These are phyloP conservation scores for Myxozyma kluyveri DNA, from an alignment of 805 yeast genomes.

Conservation along the genomic window DNA sequence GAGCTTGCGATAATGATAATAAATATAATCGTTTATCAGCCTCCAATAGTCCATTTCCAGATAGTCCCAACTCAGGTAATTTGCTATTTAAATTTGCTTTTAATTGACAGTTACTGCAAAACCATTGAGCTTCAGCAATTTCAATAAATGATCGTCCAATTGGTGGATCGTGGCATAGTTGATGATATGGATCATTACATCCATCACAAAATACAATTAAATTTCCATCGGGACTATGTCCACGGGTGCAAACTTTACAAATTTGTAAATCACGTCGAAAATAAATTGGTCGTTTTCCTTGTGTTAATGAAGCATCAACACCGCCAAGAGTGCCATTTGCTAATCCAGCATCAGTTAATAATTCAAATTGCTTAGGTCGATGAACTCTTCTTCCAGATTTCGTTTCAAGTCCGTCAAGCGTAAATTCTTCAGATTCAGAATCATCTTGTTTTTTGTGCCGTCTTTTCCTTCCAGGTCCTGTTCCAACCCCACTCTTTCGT, in stretches of 20 bases:
- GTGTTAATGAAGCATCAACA: background rate
- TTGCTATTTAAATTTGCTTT: constrained; percentile 35
- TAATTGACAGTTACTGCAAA: constrained; percentile 41
- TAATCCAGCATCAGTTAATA: constrained; percentile 11
- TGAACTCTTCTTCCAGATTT: constrained; percentile 30
- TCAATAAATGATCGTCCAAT: constrained; percentile 42
- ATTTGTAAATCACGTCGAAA: constrained; percentile 30
- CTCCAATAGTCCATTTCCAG: constrained; percentile 37
- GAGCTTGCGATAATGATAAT: constrained; percentile 40
- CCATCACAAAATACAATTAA: constrained; percentile 43
- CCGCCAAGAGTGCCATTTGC: background rate
- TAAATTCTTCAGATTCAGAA: constrained; percentile 25
- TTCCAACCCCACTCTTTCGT: background rate
- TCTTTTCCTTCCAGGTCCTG: background rate
- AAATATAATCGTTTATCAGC: constrained; percentile 41
- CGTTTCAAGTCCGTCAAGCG: constrained; percentile 30
- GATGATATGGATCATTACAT: constrained; percentile 44
- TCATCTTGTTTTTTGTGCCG: constrained; percentile 3
- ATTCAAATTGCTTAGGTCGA: constrained; percentile 27
- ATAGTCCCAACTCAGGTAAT: constrained; percentile 41
- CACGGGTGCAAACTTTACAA: constrained; percentile 42
- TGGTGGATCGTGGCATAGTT: constrained; percentile 43
- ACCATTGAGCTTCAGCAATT: constrained; percentile 44
- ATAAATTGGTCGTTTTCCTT: constrained; percentile 4
- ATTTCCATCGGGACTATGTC: constrained; percentile 39